Evolutionary conservation across 2,329 filamentous ascomycete genomes (phyloP), one percentile per base, ranked within the genome.

Genomic region (Pseudonectria buxi): DNA sequence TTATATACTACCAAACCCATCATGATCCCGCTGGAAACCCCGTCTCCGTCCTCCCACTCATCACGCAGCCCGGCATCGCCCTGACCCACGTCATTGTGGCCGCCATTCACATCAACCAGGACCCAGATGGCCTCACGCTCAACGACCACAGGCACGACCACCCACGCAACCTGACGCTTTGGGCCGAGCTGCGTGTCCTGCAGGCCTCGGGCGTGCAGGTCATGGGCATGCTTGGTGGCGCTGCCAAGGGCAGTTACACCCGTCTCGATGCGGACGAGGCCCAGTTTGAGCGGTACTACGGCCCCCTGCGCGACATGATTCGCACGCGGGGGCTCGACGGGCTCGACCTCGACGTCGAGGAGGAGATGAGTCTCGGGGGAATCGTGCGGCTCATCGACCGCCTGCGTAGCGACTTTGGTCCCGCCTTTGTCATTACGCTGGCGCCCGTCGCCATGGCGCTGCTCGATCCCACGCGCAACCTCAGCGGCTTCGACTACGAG

Each of bases 221-320:
- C 10, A 71, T 94, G 56, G 86, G 78, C 36, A 92, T 95, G 85
- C 69, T 95, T 2, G 89, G 89, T 26, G 89, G 89, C 12, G 87
- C 88, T 3, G 87, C 86, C 0, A 72, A 74, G 40, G 89, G 88
- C 10, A 83, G 78, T 10, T 95, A 75, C 36, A 16, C 41, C 31
- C 69, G 70, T 1, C 71, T 80, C 4, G 75, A 82, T 51, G 75
- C 76, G 37, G 56, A 57, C 30, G 55, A 67, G 26, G 64, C 71
- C 33, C 64, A 69, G 15, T 94, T 94, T 53, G 83, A 94, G 60
- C 58, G 64, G 12, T 87, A 83, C 63, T 94, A 94, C 54, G 53
- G 51, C 0, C 85, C 84, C 3, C 64, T 94, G 14, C 69, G 75
- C 22, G 68, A 78, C 43, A 63, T 88, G 43, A 69, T 94, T 26